Base-by-base conservation (phyloP, 2,329 filamentous ascomycete species). In the Cylindrodendrum hubeiense region DNA sequence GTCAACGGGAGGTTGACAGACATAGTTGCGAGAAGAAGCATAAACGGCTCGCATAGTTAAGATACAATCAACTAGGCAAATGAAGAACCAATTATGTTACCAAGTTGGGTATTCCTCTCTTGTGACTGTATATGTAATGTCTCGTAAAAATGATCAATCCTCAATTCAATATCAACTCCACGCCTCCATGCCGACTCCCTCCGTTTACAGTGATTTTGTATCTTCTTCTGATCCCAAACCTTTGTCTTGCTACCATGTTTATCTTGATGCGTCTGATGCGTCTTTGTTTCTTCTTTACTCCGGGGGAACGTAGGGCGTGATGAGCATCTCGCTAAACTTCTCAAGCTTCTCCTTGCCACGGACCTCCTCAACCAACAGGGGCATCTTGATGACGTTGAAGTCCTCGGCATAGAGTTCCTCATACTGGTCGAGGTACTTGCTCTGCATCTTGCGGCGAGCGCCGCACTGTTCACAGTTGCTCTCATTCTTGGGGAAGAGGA, bases 321-420 rank as follows among this genome's bases (percentile, higher is more conserved):
- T 86, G 66, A 96, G 85, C 92, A 96, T 93, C 76, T 94, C 90
- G 77, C 92, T 94, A 79, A 96, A 98, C 81, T 89, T 93, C 82
- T 97, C 94, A 73, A 99, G 83, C 81, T 90, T 95, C 77, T 98
- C 95, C 86, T 97, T 97, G 47, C 96, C 96, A 75, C 96, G 86
- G 10, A 99, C 95, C 83, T 99, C 96, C 80, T 99, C 95, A 1
- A 97, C 93, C 65, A 99, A 83, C 76, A 99, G 82, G 39, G 96
- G 96, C 95, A 99, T 98, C 86, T 95, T 95, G 72, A 99, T 95
- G 41, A 99, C 95, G 78, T 99, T 97, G 84, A 99, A 99, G 66
- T 82, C 81, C 80, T 99, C 96, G 77, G 98, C 95, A 79, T 99
- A 99, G 64, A 99, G 83, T 84, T 99, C 96, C 82, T 97, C 95